A percentile compares a stretch with the other conserved stretches of the same genome.
Conservation (phyloP, 75 land plant genomes). For the Isoetes taiwanensis region DNA sequence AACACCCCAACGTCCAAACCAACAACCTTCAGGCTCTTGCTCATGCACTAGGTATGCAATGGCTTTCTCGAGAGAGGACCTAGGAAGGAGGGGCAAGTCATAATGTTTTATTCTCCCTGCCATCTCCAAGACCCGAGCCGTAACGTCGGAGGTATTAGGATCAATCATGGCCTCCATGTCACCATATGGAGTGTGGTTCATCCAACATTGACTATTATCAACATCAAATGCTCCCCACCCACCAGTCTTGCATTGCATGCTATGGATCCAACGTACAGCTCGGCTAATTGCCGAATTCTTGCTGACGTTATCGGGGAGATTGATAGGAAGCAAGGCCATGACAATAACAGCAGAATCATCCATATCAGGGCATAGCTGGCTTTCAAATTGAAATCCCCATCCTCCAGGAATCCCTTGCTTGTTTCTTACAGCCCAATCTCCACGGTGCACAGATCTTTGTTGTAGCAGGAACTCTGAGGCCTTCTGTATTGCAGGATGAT, state of each 20-base stretch:
- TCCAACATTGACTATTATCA: too few species aligned
- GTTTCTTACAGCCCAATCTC: neutral
- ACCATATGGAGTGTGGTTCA: too few species aligned
- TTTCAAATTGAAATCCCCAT: neutral
- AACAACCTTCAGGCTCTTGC: conserved; percentile 10
- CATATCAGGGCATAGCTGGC: neutral
- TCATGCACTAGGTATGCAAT: neutral
- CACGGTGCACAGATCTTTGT: too few species aligned
- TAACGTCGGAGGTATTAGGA: neutral
- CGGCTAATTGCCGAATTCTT: neutral
- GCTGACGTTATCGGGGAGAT: neutral
- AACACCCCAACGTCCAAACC: conserved; percentile 11
- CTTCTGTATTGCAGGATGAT: too few species aligned
- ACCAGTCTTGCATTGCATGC: neutral
- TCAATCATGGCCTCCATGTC: too few species aligned
- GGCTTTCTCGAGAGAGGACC: neutral
- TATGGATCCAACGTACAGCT: neutral
- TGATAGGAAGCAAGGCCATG: neutral
- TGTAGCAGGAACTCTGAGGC: too few species aligned
- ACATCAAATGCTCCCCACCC: conserved; percentile 5
- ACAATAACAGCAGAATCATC: conserved; percentile 1
- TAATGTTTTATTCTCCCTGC: neutral
- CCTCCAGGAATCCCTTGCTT: neutral
- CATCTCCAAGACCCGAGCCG: conserved; percentile 8
- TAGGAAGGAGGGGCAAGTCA: neutral